A percentile compares a stretch with the other conserved stretches of the same genome.
These are phyloP conservation scores for Taiozyma sp. DNA, from an alignment of 1,139 yeast genomes.

Conservation along the genomic window DNA sequence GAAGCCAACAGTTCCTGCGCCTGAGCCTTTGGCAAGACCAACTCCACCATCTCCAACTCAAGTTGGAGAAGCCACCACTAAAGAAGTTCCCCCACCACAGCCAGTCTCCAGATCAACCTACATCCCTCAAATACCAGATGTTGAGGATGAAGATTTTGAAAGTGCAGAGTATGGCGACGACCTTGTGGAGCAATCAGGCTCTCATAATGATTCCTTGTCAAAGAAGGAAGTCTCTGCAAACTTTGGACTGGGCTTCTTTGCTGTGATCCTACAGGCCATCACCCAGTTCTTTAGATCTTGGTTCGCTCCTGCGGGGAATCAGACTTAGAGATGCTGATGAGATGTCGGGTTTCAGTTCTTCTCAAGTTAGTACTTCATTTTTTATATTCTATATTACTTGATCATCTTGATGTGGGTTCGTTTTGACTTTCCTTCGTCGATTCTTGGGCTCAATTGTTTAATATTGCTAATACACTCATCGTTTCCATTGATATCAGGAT, in stretches of 20 bases:
- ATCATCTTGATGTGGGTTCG: not conserved
- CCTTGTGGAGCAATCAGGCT: not conserved
- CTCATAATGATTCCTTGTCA: not conserved
- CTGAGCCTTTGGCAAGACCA: conserved; percentile 1
- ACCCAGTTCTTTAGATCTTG: conserved; percentile 20
- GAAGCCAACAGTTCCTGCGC: not conserved
- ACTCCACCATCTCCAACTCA: not conserved
- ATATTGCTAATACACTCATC: not conserved
- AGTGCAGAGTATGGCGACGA: not conserved
- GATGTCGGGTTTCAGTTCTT: not conserved
- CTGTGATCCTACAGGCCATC: conserved; percentile 15
- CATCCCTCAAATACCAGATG: not conserved
- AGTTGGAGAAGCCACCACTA: not conserved
- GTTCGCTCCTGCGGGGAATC: conserved; percentile 7
- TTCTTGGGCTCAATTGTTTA: not conserved
- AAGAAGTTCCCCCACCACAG: not conserved
- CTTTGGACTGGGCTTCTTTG: conserved; percentile 16
- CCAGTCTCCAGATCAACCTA: not conserved
- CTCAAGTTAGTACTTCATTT: not conserved
- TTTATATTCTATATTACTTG: too few relatives aligned
- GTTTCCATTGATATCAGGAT: not conserved
- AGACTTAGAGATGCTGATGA: not conserved
- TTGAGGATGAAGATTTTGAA: not conserved
- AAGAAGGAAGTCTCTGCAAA: not conserved
- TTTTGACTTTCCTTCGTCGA: not conserved